A percentile compares a stretch with the other conserved stretches of the same genome.
Conservation (phyloP, 179 eudicot genomes). For the Spinacia oleracea region DNA sequence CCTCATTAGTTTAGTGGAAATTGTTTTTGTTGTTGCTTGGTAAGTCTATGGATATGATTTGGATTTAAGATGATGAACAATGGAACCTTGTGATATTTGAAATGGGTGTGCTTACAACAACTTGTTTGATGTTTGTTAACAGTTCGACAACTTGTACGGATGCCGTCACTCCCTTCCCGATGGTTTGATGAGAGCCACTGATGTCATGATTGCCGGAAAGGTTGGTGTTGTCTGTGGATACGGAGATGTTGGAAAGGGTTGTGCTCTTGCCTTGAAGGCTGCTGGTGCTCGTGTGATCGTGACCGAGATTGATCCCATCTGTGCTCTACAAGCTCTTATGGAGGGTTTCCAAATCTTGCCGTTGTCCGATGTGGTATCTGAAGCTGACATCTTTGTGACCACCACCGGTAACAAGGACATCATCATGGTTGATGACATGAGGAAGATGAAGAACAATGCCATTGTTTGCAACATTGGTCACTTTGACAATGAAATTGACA, state of each 20-base stretch:
- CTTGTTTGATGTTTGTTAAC: conserved; percentile 21
- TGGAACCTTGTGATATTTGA: too few species aligned
- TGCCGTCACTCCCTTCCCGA: conserved; percentile 89
- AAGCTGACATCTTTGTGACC: conserved; percentile 75
- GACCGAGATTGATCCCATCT: conserved; percentile 80
- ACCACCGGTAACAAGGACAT: conserved; percentile 91
- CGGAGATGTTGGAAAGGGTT: conserved; percentile 80
- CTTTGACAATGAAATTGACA: conserved; percentile 83
- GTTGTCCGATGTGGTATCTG: conserved; percentile 63
- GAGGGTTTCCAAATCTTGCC: conserved; percentile 69
- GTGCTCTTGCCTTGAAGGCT: conserved; percentile 70
- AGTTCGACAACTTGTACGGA: conserved; percentile 83
- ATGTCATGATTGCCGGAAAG: conserved; percentile 79
- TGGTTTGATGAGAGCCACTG: conserved; percentile 81
- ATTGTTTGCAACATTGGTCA: conserved; percentile 89
- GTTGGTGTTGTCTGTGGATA: conserved; percentile 68
- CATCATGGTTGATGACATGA: conserved; percentile 78
- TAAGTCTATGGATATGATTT: too few species aligned
- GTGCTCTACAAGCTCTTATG: conserved; percentile 80
- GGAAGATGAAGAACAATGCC: conserved; percentile 86
- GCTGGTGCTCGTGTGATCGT: conserved; percentile 85
- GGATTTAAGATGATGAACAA: too few species aligned
- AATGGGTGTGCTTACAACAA: neutral
- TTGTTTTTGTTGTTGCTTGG: too few species aligned
- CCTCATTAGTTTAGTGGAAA: too few species aligned